These are phyloP conservation scores for Friedmanniomyces endolithicus DNA, from an alignment of 495 filamentous ascomycete species.

Conservation along the genomic window DNA sequence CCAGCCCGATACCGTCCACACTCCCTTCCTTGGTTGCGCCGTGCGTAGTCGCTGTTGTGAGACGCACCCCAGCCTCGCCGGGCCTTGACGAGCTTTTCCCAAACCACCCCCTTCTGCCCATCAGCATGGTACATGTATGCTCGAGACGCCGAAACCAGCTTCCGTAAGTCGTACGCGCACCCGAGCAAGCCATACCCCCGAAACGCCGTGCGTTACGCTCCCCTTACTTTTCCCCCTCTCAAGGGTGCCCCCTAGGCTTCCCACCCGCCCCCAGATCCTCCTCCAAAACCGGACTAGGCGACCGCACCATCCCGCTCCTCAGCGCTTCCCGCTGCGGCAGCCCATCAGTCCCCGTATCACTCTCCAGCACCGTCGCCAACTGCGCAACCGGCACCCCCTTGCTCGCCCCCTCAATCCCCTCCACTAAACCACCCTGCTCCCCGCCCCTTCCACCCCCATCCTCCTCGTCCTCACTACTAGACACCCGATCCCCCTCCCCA, in stretches of 20 bases:
- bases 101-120: too few species aligned
- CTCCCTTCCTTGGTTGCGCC: too few species aligned
- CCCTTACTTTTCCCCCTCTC: too few species aligned
- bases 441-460: neutral
- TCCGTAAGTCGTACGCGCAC: too few species aligned
- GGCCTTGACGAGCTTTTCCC: too few species aligned
- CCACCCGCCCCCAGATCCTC: neutral
- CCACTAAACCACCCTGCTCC: neutral
- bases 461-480: conserved; percentile 28
- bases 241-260: neutral
- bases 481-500: conserved; percentile 19
- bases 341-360: conserved; percentile 5
- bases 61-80: too few species aligned
- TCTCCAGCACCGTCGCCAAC: neutral
- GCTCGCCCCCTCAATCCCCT: neutral
- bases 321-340: conserved; percentile 1
- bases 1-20: too few species aligned
- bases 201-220: too few species aligned
- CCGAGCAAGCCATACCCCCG: too few species aligned
- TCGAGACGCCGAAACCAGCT: too few species aligned
- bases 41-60: too few species aligned
- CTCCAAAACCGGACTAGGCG: conserved; percentile 8
- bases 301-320: conserved; percentile 6
- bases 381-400: conserved; percentile 5
- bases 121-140: too few species aligned